Percentiles rank a stretch among this genome's conserved stretches.
These are phyloP conservation scores for Bretschneidera sinensis DNA, from an alignment of 345 rosid genomes.

Conservation along the genomic window DNA sequence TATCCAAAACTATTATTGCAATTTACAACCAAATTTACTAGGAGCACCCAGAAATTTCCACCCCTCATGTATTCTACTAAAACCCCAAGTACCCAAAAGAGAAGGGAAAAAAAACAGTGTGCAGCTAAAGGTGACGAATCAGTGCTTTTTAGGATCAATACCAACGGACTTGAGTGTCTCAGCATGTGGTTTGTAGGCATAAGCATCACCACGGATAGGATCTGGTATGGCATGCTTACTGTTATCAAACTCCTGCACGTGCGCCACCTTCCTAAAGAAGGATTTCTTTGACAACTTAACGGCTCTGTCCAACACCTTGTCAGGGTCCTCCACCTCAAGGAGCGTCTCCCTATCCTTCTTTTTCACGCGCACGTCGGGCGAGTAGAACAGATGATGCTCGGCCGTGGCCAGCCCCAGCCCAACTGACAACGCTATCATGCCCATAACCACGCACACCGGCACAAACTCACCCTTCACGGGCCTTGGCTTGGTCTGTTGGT, in stretches of 20 bases:
- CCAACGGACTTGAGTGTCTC: conserved; percentile 60
- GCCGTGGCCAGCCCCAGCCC: conserved; percentile 34
- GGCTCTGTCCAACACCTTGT: conserved; percentile 24
- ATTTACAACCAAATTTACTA: too few species aligned
- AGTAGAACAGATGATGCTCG: conserved; percentile 37
- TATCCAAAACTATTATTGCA: too few species aligned
- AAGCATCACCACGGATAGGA: conserved; percentile 33
- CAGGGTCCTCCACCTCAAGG: conserved; percentile 47
- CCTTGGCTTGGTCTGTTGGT: not conserved
- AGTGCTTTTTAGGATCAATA: conserved; percentile 40
- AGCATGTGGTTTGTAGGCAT: conserved; percentile 31
- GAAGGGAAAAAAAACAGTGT: too few species aligned
- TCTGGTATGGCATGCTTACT: conserved; percentile 11
- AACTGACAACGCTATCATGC: conserved; percentile 23
- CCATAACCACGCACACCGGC: conserved; percentile 28
- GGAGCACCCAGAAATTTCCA: too few species aligned
- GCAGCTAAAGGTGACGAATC: too few species aligned
- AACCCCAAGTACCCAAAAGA: too few species aligned
- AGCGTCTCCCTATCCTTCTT: conserved; percentile 41
- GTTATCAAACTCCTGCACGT: conserved; percentile 28
- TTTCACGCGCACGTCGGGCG: conserved; percentile 37
- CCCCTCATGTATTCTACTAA: too few species aligned
- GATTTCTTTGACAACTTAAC: conserved; percentile 30
- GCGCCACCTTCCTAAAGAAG: conserved; percentile 43
- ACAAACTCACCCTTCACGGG: conserved; percentile 17